Percentiles rank a stretch among this genome's conserved stretches.
These are phyloP conservation scores for Nigrospora oryzae DNA, from an alignment of 2,329 filamentous ascomycete species.

Conservation along the genomic window DNA sequence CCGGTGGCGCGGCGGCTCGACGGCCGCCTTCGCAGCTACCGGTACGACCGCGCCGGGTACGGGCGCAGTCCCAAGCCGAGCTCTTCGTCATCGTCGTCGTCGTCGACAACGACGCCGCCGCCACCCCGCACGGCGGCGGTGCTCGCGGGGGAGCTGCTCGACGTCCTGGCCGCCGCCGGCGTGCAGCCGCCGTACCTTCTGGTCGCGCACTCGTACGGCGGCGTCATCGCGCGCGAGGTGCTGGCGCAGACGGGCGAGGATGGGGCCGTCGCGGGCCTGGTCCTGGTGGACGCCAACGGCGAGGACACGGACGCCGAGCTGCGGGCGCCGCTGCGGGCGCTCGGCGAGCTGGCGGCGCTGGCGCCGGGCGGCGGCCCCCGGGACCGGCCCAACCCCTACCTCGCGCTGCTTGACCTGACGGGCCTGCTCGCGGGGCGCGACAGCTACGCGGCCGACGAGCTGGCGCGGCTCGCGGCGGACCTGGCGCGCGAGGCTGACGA, in stretches of 20 bases:
- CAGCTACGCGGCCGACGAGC: background rate
- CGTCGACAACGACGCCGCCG: too few species aligned
- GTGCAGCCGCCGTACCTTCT: background rate
- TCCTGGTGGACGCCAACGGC: background rate
- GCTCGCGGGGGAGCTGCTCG: background rate
- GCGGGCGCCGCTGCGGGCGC: background rate
- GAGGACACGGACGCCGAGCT: background rate
- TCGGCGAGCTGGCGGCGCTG: background rate
- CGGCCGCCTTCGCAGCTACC: constrained; percentile 2
- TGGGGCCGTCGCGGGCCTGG: background rate
- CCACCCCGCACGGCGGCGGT: background rate
- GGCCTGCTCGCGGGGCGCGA: background rate
- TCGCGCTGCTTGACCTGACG: background rate
- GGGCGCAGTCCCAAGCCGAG: background rate
- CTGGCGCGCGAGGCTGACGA: too few species aligned
- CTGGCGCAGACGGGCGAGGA: background rate
- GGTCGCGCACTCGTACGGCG: background rate
- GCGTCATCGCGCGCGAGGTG: background rate
- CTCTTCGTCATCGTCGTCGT: too few species aligned
- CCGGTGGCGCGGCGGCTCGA: constrained; percentile 1
- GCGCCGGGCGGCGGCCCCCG: background rate
- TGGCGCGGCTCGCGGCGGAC: too few species aligned
- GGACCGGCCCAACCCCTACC: too few species aligned
- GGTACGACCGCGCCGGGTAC: constrained; percentile 5
- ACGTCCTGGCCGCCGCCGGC: background rate